Percentiles rank a stretch among this genome's conserved stretches.
Evolutionary conservation across 306 rosid species (phyloP).

Genomic region (Glycine soja): DNA sequence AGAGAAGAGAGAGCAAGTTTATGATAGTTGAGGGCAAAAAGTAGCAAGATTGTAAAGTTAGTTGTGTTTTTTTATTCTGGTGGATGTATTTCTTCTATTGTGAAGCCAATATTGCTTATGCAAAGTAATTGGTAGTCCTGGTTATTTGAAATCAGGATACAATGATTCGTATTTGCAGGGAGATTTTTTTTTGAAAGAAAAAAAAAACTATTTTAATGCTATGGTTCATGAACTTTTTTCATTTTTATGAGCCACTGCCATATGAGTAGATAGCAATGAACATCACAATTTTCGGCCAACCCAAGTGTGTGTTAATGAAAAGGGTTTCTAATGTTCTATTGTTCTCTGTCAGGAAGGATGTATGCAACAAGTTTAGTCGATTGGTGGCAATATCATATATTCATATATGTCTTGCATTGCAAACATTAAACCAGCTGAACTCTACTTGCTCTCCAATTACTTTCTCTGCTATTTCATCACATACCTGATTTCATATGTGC

Average conservation of each 20-base stretch:
- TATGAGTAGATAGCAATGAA: slow-evolving; percentile 8
- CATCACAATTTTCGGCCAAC: slow-evolving; percentile 8
- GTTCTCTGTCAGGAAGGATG: not conserved
- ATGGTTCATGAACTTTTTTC: not conserved
- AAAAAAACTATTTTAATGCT: not conserved
- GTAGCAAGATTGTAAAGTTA: slow-evolving; percentile 43
- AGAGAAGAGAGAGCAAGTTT: not conserved
- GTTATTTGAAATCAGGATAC: slow-evolving; percentile 30
- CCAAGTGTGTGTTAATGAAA: not conserved
- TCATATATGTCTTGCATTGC: not conserved
- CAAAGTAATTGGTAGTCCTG: slow-evolving; percentile 14
- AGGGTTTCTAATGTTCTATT: slow-evolving; percentile 14
- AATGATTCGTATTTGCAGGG: slow-evolving; percentile 38
- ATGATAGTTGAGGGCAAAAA: slow-evolving; percentile 15
- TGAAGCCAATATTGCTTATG: slow-evolving; percentile 35
- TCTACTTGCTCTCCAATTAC: slow-evolving; percentile 35
- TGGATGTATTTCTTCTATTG: slow-evolving; percentile 38
- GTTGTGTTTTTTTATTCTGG: slow-evolving; percentile 32
- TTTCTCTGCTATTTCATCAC: slow-evolving; percentile 55
- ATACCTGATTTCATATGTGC: not conserved
- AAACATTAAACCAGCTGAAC: slow-evolving; percentile 13
- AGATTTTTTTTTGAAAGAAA: not conserved
- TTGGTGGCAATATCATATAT: not conserved
- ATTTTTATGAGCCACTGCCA: not conserved
- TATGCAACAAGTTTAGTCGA: not conserved